Evolutionary conservation across 202 grass and related monocot species (phyloP), one percentile per base, ranked within the genome.

Genomic region (Cymbopogon flexuosus): DNA sequence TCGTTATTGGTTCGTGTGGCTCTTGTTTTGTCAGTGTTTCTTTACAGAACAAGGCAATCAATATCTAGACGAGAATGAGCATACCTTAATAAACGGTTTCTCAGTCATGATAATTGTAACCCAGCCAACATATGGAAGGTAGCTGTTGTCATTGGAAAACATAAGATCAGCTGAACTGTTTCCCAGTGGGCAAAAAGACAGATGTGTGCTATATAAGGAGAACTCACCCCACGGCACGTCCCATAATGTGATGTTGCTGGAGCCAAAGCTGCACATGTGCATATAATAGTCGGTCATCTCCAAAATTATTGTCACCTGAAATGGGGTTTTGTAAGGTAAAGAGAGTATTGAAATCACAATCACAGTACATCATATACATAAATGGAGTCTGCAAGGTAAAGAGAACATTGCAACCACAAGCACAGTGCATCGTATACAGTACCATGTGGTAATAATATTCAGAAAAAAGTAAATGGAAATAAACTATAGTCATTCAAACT

Each of bases 201-300:
- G 46, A 34, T 3, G 22, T 19, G 8, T 83, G 40, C 11, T 52
- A n/a, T 35, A 37, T 42, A 77, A 67, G 77, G 18, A 14, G 41
- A 77, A 86, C 86, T 81, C 43, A 97, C 94, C 94, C 94, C 59
- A 92, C 94, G 86, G 92, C 91, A 29, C 91, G 83, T 14, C 94
- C 91, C 91, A 97, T 97, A 57, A 97, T 97, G 71, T 97, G 94
- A 74, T 94, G 91, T 27, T 87, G 85, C 78, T 94, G 91, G 79
- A 97, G 91, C 94, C 94, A 97, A 79, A 87, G 89, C 79, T 94
- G 92, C 30, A 91, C 92, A 0, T 92, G 88, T 37, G 90, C 89
- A 81, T 97, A 97, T 19, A 97, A 73, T 68, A 91, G 23, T 52
- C 88, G 81, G 73, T 97, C 94, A 81, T 97, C 91, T 6, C 47